phyloP scores from a whole-genome alignment of 1,139 yeast genomes.

The Debaryomyces psychrophilus region DNA sequence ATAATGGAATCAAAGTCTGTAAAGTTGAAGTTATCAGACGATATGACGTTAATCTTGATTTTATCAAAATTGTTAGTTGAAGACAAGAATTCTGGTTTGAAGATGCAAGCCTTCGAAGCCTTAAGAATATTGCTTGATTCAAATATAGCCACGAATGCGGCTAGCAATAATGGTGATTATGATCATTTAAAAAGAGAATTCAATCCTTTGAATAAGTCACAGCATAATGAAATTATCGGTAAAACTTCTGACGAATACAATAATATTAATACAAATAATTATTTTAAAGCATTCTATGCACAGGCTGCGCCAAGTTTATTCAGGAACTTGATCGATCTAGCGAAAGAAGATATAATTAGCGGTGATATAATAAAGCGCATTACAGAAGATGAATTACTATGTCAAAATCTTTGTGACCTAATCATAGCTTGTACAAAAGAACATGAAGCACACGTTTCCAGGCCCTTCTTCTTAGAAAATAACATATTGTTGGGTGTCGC shows the following conservation, averaged over 20 bases:
- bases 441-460: constrained; percentile 58
- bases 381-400: constrained; percentile 43
- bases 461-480: constrained; percentile 63
- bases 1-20: constrained; percentile 23
- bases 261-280: constrained; percentile 51
- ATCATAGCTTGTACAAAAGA: constrained; percentile 65
- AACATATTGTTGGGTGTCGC: constrained; percentile 58
- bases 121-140: constrained; percentile 73
- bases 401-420: constrained; percentile 70
- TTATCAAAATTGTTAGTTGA: constrained; percentile 63
- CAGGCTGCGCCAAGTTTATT: constrained; percentile 65
- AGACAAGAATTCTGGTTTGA: constrained; percentile 72
- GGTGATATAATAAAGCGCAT: constrained; percentile 18
- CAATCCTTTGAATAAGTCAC: constrained; percentile 10
- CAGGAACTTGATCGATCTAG: constrained; percentile 46
- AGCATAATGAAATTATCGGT: constrained; percentile 13
- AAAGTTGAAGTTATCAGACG: constrained; percentile 48
- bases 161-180: constrained; percentile 18
- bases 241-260: constrained; percentile 29
- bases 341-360: constrained; percentile 14
- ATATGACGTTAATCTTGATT: constrained; percentile 63
- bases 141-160: constrained; percentile 32
- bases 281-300: constrained; percentile 62
- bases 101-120: constrained; percentile 85
- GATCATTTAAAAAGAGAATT: constrained; percentile 18